phyloP scores from a whole-genome alignment of 2,329 filamentous ascomycete genomes.

The Exophiala lecanii-corni region DNA sequence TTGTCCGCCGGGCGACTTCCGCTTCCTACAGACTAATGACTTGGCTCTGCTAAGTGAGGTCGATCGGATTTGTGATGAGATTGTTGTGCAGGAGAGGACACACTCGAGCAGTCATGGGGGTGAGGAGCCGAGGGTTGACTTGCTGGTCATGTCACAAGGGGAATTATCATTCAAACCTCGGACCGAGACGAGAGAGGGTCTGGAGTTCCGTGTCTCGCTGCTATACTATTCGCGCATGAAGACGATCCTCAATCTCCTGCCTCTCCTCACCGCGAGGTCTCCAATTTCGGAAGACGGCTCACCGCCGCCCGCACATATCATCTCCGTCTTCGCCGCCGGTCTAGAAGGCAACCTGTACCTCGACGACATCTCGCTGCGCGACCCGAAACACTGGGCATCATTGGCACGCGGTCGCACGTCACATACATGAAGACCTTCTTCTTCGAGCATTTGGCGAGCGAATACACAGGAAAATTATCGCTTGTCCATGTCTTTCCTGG shows the following conservation, averaged over 20 bases:
- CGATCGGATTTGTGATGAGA: conserved; percentile 47
- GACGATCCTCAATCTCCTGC: conserved; percentile 8
- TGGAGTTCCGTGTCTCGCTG: conserved; percentile 11
- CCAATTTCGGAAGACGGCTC: not conserved
- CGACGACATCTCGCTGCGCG: conserved; percentile 9
- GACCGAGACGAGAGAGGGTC: conserved; percentile 5
- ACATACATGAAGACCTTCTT: conserved; percentile 28
- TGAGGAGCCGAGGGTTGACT: conserved; percentile 39
- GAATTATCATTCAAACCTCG: conserved; percentile 32
- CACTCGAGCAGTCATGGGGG: not conserved
- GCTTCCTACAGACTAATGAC: conserved; percentile 44
- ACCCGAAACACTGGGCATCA: conserved; percentile 5
- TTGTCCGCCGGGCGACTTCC: conserved; percentile 43
- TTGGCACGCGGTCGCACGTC: conserved; percentile 1
- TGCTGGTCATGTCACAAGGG: conserved; percentile 52
- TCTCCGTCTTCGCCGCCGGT: conserved; percentile 10
- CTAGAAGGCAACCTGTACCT: conserved; percentile 7
- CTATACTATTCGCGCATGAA: conserved; percentile 14
- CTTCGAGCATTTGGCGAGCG: conserved; percentile 30
- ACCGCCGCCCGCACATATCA: conserved; percentile 3
- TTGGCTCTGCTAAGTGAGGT: conserved; percentile 46
- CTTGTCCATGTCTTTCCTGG: conserved; percentile 33
- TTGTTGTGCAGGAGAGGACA: conserved; percentile 46
- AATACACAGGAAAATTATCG: conserved; percentile 26
- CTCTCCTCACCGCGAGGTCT: conserved; percentile 1